A percentile compares a stretch with the other conserved stretches of the same genome.
phyloP scores from a whole-genome alignment of 768 basidiomycete genomes.

The Epithele typhae region DNA sequence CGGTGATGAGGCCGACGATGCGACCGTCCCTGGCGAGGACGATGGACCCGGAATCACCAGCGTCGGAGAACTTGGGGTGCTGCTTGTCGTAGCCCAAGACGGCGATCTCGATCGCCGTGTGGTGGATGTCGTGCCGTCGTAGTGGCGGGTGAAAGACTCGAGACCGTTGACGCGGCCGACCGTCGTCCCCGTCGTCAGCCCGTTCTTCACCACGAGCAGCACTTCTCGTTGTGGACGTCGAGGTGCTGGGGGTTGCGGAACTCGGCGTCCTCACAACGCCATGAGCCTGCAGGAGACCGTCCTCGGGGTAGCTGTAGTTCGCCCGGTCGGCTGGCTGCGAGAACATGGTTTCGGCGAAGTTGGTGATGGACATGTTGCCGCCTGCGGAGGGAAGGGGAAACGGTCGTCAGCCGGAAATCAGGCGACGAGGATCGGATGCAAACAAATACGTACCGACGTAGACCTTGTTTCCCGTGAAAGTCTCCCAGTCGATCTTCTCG shows the following conservation, averaged over 20 bases:
- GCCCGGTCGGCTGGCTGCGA: not conserved
- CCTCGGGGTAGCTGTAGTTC: slow-evolving; percentile 19
- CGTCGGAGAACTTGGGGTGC: slow-evolving; percentile 30
- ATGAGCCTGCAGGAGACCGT: slow-evolving; percentile 17
- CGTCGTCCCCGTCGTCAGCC: slow-evolving; percentile 22
- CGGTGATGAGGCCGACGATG: slow-evolving; percentile 26
- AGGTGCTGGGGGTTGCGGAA: slow-evolving; percentile 19
- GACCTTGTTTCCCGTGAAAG: slow-evolving; percentile 32
- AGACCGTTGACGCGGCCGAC: slow-evolving; percentile 22
- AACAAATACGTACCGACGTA: slow-evolving; percentile 14
- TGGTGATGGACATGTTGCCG: no score
- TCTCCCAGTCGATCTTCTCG: slow-evolving; percentile 29
- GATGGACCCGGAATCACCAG: slow-evolving; percentile 37
- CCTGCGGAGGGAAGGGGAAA: not conserved
- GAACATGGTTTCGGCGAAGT: no score
- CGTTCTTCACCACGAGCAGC: slow-evolving; percentile 24
- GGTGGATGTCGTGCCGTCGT: slow-evolving; percentile 17
- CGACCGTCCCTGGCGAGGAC: slow-evolving; percentile 21
- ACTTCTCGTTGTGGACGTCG: slow-evolving; percentile 22
- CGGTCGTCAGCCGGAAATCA: slow-evolving; percentile 3
- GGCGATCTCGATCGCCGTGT: slow-evolving; percentile 15
- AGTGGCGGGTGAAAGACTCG: slow-evolving; percentile 19
- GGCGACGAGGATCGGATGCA: not conserved
- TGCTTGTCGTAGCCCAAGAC: slow-evolving; percentile 18
- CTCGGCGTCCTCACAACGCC: slow-evolving; percentile 20